Evolutionary conservation across 2,329 filamentous ascomycete genomes (phyloP), one percentile per base, ranked within the genome.

Genomic region (Diplodia scrobiculata): DNA sequence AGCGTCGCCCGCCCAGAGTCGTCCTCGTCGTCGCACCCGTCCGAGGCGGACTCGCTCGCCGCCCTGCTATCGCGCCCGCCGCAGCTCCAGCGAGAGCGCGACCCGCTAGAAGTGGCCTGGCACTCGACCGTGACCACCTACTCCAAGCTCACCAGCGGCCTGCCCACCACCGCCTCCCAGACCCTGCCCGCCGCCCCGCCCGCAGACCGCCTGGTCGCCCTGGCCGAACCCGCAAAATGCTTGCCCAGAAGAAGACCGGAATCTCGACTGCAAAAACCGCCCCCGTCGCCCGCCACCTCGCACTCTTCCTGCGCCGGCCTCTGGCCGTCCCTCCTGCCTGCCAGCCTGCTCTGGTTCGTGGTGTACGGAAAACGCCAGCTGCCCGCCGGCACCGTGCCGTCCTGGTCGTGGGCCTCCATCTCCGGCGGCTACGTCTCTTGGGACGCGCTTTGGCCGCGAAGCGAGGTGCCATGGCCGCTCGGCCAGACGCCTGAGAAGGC

Each of bases 341-440:
- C 41, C 41, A 62, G 58, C 27, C 58, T 62, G 9, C 58, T 62
- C 17, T 62, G 58, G 58, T 62, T 62, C 27, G 58, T 47, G 10
- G 45, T 62, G 4, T 62, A 62, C 45, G 41, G 25, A 17, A 50
- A 48, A n/a, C 25, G 19, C 29, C 58, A 47, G 27, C 36, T 62
- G 38, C 45, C 41, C 9, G 4, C 41, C 58, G 27, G 13, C 41
- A 25, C 55, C 38, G 55, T 27, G 3, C 58, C 58, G 19, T 50
- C 58, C 4, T 62, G 58, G 58, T 62, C 58, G 9, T 62, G 58
- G 58, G 58, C 58, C 10, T 62, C 58, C 17, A 25, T 62, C 41
- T 14, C 41, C n/a, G 58, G 58, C 27, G 58, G 58, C 41, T 45
- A 62, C 58, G 32, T 62, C 58, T 62, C 48, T 19, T 62, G 58